phyloP scores from a whole-genome alignment of 257 asterid species.

The Thymus quinquecostatus region DNA sequence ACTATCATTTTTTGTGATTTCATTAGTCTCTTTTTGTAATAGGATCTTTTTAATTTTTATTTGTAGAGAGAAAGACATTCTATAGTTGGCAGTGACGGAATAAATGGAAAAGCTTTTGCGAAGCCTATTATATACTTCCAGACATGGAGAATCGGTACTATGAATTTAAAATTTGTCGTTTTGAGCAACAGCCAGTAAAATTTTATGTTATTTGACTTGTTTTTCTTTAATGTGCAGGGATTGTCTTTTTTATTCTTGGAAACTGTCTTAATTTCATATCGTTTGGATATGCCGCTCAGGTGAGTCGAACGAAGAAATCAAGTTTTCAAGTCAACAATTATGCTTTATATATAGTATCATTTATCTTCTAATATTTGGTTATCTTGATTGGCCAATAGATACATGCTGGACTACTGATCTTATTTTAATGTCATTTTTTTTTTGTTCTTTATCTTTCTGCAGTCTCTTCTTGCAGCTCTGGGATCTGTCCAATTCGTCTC shows the following conservation, averaged over 20 bases:
- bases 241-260: constrained; percentile 78
- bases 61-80: constrained; percentile 78
- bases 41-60: constrained; percentile 26
- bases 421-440: constrained; percentile 24
- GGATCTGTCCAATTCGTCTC: constrained; percentile 97
- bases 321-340: constrained; percentile 24
- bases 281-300: constrained; percentile 99
- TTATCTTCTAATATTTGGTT: constrained; percentile 24
- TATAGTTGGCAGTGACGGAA: constrained; percentile 56
- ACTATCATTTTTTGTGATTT: constrained; percentile 18
- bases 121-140: constrained; percentile 88
- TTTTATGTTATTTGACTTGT: constrained; percentile 13
- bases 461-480: constrained; percentile 98
- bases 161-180: constrained; percentile 24
- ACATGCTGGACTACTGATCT: constrained; percentile 20
- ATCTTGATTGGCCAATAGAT: constrained; percentile 30
- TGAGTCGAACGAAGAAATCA: constrained; percentile 41
- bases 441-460: constrained; percentile 37
- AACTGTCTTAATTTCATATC: constrained; percentile 94
- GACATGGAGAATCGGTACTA: constrained; percentile 90
- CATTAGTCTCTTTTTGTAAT: constrained; percentile 24
- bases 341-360: constrained; percentile 21
- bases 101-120: constrained; percentile 57
- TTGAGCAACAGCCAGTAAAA: constrained; percentile 15
- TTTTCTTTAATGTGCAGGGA: constrained; percentile 58